Evolutionary conservation across 2,329 filamentous ascomycete species (phyloP).

Genomic region (Albophoma yamanashiensis): DNA sequence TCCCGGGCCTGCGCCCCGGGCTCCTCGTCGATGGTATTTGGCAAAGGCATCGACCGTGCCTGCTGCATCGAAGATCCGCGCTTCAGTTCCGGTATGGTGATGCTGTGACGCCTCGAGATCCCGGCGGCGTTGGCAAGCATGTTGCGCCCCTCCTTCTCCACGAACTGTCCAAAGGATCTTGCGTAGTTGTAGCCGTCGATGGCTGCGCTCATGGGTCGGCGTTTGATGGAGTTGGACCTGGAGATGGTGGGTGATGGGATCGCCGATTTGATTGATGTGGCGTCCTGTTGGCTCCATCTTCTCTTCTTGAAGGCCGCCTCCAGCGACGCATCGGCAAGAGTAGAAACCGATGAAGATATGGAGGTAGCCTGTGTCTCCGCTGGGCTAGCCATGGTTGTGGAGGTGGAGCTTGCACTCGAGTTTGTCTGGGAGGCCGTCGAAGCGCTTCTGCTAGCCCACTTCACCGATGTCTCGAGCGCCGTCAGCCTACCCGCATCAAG

Average conservation of each 20-base stretch:
- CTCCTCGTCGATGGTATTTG: constrained; percentile 14
- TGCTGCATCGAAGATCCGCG: constrained; percentile 10
- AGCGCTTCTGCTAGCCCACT: constrained; percentile 11
- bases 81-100: constrained; percentile 12
- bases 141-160: constrained; percentile 10
- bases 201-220: constrained; percentile 16
- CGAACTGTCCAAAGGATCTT: constrained; percentile 13
- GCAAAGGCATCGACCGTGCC: constrained; percentile 5
- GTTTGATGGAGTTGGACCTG: constrained; percentile 8
- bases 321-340: constrained; percentile 3
- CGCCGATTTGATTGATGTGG: constrained; percentile 11
- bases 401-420: constrained; percentile 11
- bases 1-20: constrained; percentile 14
- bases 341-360: constrained; percentile 12
- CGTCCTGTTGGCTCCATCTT: constrained; percentile 17
- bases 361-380: constrained; percentile 15
- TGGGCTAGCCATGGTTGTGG: constrained; percentile 16
- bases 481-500: constrained; percentile 7
- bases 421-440: constrained; percentile 16
- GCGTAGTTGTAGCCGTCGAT: constrained; percentile 16
- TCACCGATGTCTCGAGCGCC: constrained; percentile 2
- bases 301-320: constrained; percentile 11
- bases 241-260: neutral
- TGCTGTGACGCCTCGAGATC: constrained; percentile 12
- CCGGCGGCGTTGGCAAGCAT: constrained; percentile 1